These are phyloP conservation scores for Fusarium papillatum DNA, from an alignment of 2,329 filamentous ascomycete species.

Conservation along the genomic window DNA sequence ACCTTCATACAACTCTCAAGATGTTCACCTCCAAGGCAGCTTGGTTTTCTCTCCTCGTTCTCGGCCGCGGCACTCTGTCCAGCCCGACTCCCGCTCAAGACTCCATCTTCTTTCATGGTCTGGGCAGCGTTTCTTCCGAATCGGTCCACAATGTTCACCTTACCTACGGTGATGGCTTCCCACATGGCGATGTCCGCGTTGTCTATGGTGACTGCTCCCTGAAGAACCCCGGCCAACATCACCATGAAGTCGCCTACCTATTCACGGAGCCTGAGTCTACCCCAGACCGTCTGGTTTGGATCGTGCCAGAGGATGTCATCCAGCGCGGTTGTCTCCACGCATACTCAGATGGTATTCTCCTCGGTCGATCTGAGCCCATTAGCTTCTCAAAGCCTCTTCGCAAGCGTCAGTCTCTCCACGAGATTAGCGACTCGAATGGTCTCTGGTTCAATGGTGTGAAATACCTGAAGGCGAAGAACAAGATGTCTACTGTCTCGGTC, in stretches of 20 bases:
- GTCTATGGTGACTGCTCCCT: not conserved
- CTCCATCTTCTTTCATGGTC: slow-evolving; percentile 12
- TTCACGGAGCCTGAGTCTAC: not conserved
- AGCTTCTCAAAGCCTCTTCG: not conserved
- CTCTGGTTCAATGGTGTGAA: not conserved
- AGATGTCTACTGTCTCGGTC: not conserved
- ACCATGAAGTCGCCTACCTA: not conserved
- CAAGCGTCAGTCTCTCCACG: not conserved
- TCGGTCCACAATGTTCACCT: not conserved
- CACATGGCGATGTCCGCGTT: not conserved
- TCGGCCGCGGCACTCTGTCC: slow-evolving; percentile 2
- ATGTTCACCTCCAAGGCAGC: slow-evolving; percentile 5
- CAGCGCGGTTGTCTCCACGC: not conserved
- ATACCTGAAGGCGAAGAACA: not conserved
- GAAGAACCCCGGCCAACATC: not conserved
- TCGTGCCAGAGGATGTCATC: not conserved
- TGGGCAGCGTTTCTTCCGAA: not conserved
- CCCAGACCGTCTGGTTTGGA: not conserved
- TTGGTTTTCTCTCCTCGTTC: not conserved
- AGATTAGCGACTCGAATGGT: not conserved
- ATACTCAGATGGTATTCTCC: not conserved
- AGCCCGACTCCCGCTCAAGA: slow-evolving; percentile 2
- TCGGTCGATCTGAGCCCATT: not conserved
- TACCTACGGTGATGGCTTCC: not conserved
- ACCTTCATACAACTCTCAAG: not conserved